These are phyloP conservation scores for Debaryomyces nepalensis DNA, from an alignment of 1,139 yeast genomes.

Conservation along the genomic window DNA sequence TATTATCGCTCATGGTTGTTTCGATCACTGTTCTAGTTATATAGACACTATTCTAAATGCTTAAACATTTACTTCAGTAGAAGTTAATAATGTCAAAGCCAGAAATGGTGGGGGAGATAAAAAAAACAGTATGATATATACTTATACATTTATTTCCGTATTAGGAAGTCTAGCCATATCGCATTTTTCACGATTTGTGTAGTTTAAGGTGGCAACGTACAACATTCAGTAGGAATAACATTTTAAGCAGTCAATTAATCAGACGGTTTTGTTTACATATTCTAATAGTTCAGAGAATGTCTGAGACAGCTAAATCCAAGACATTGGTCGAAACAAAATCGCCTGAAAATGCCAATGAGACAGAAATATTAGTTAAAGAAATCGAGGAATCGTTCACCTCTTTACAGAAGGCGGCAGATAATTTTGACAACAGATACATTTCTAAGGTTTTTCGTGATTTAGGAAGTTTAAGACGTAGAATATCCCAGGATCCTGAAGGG, in stretches of 20 bases:
- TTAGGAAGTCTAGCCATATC: slow-evolving; percentile 19
- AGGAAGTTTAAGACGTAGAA: slow-evolving; percentile 70
- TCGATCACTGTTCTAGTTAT: not conserved
- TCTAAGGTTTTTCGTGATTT: slow-evolving; percentile 85
- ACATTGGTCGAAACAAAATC: slow-evolving; percentile 39
- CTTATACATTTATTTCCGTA: slow-evolving; percentile 14
- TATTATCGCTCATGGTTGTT: not conserved
- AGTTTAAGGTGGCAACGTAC: slow-evolving; percentile 17
- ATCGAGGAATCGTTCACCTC: slow-evolving; percentile 58
- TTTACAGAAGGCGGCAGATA: slow-evolving; percentile 71
- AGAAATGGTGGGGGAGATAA: not conserved
- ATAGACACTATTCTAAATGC: not conserved
- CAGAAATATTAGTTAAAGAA: slow-evolving; percentile 36
- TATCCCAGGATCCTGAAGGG: slow-evolving; percentile 51
- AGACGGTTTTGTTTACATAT: slow-evolving; percentile 4
- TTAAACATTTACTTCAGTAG: too few species aligned
- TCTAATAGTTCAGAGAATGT: slow-evolving; percentile 9
- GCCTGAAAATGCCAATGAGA: slow-evolving; percentile 20
- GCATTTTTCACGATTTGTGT: slow-evolving; percentile 5
- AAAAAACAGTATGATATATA: not conserved
- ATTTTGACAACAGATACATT: slow-evolving; percentile 85
- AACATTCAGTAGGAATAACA: not conserved
- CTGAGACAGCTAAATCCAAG: slow-evolving; percentile 13
- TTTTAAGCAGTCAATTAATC: slow-evolving; percentile 5
- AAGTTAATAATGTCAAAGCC: too few species aligned